Evolutionary conservation across 805 yeast species (phyloP).

Genomic region (Suhomyces faveliae): DNA sequence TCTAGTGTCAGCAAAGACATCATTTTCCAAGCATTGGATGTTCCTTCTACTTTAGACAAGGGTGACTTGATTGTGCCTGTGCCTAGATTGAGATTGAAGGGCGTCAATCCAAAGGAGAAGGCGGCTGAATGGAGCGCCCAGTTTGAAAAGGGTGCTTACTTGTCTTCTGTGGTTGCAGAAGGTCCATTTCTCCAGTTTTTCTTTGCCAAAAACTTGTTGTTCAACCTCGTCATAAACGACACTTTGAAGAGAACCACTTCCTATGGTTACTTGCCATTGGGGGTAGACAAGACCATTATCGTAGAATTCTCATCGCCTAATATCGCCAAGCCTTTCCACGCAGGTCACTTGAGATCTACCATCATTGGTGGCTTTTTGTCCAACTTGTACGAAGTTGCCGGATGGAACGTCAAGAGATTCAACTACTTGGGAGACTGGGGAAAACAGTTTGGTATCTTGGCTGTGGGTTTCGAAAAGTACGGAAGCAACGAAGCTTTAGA

Average conservation of each 20-base stretch:
- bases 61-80: constrained; percentile 93
- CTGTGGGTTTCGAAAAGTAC: constrained; percentile 85
- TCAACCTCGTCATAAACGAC: constrained; percentile 67
- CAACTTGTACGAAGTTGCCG: constrained; percentile 84
- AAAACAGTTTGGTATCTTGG: constrained; percentile 94
- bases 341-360: constrained; percentile 97
- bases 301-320: constrained; percentile 97
- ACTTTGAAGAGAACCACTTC: constrained; percentile 55
- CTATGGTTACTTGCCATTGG: constrained; percentile 77
- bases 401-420: constrained; percentile 89
- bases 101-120: constrained; percentile 77
- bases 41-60: constrained; percentile 80
- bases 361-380: constrained; percentile 95
- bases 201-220: constrained; percentile 65
- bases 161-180: constrained; percentile 71
- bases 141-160: constrained; percentile 70
- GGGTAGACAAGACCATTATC: constrained; percentile 61
- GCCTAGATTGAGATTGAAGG: constrained; percentile 79
- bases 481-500: constrained; percentile 74
- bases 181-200: constrained; percentile 92
- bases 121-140: constrained; percentile 69
- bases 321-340: constrained; percentile 99
- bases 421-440: constrained; percentile 99
- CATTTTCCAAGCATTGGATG: constrained; percentile 83
- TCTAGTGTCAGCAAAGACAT: constrained; percentile 68